Base-by-base conservation (phyloP, 2,329 filamentous ascomycete genomes). In the Pyrenochaeta sp. region DNA sequence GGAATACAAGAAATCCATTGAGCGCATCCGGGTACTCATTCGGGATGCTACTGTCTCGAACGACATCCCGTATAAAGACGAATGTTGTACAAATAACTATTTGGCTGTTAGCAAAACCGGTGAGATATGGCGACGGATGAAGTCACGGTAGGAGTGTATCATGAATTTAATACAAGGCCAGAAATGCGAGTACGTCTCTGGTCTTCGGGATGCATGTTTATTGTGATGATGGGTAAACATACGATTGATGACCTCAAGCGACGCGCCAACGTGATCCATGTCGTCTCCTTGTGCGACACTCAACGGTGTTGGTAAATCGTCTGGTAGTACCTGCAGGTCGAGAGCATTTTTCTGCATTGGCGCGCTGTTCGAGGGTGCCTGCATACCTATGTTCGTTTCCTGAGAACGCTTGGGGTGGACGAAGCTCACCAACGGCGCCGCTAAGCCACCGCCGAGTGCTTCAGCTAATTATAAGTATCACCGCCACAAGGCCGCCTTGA, bases 1-100 rank as follows among this genome's bases (percentile, higher is more conserved):
- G 20, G 7, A 56, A 56, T 17, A 44, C 18, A 10, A 54, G 51
- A 7, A 34, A 36, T 20, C 40, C 22, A 6, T 44, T 35, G 8
- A 56, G 23, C 9, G 27, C 36, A 17, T 34, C 38, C 5, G 44
- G 32, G 11, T 26, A 47, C 22, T 37, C 29, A 13, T 21, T 27
- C 10, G 32, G 35, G 18, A 29, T 21, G 19, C 24, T 19, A 11
- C 36, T 40, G 20, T 41, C 32, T 29, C 52, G 42, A 2, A 39
- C 41, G 3, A 50, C 48, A 14, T 54, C 44, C 22, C 51, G 53
- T n/a, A 56, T 54, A 27, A 54, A 56, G 26, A 52, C 29, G 14
- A 53, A 34, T 6, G 53, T 56, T 27, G 41, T 39, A 31, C 52
- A 49, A 17, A 56, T 35, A 10, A 51, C 49, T 52, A 14, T 13